Conservation (phyloP, 257 asterid species). For the Salvia rosmarinus region DNA sequence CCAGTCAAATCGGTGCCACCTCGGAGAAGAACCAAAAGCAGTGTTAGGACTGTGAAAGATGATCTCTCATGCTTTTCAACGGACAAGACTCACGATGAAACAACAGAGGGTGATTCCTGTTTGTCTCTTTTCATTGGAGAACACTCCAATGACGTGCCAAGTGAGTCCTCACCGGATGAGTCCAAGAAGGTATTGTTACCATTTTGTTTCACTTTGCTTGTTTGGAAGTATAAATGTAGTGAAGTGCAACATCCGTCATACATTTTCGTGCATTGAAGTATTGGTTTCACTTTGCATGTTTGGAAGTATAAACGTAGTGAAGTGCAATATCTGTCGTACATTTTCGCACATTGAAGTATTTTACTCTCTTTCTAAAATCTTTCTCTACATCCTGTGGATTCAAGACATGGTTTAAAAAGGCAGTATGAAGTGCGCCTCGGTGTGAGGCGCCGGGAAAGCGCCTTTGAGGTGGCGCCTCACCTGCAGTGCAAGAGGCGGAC, state of each 20-base stretch:
- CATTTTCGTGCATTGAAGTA: not conserved
- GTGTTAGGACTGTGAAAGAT: slow-evolving; percentile 49
- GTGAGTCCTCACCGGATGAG: slow-evolving; percentile 43
- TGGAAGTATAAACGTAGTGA: not conserved
- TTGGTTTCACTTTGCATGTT: slow-evolving; percentile 11
- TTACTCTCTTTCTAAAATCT: not conserved
- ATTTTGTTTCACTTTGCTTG: slow-evolving; percentile 15
- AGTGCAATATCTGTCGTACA: not conserved
- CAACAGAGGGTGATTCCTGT: slow-evolving; percentile 37
- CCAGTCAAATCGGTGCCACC: slow-evolving; percentile 79
- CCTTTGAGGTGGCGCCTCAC: too few relatives aligned
- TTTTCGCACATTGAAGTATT: not conserved
- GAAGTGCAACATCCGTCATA: slow-evolving; percentile 4
- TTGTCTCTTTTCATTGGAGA: slow-evolving; percentile 44
- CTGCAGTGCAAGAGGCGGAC: too few relatives aligned
- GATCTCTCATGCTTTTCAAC: slow-evolving; percentile 43
- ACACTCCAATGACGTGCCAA: slow-evolving; percentile 43
- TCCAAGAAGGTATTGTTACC: slow-evolving; percentile 53
- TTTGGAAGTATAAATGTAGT: not conserved
- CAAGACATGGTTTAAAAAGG: too few relatives aligned
- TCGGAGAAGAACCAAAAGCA: slow-evolving; percentile 79
- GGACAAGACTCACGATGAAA: slow-evolving; percentile 43
- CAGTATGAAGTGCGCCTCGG: too few relatives aligned
- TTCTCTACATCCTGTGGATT: not conserved
- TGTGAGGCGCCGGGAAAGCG: too few relatives aligned